Evolutionary conservation across 176 grass and related monocot genomes (phyloP), one percentile per base, ranked within the genome.

Genomic region (Lolium multiflorum): DNA sequence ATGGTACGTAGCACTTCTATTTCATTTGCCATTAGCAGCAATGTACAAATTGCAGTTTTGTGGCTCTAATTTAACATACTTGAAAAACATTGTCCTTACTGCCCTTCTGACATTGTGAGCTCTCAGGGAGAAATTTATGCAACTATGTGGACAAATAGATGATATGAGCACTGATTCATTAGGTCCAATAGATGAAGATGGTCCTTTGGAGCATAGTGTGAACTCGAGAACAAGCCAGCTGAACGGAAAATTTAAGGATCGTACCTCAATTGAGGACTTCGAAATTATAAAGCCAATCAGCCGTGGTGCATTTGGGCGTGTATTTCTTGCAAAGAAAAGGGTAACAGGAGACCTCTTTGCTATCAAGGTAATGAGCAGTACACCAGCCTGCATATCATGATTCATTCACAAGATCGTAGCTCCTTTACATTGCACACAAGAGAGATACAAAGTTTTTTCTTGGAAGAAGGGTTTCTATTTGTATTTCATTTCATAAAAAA

Each of bases 201-300:
- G 91, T 67, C 84, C 85, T 63, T 49, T 46, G 87, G 86, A 83
- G 78, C 83, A 82, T 73, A 88, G 74, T 72, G 81, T 72, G 26
- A 97, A 84, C 57, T 87, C 94, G 15, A 72, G 89, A 85, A 61
- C 89, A 56, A 92, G 82, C 86, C 83, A 82, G 67, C 76, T 98
- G 46, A 88, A 88, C 48, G 78, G 82, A 38, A 88, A 86, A 60
- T 76, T 96, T 62, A 98, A 96, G 85, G 97, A 98, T 56, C 89
- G 94, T 64, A 98, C 97, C 2, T 96, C 88, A 14, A 98, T 98
- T 50, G 97, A 98, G 87, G 97, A 98, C 87, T 98, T 98, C 80
- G 97, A 98, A 91, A 98, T 98, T 49, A 91, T 98, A 85, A 98
- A 98, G 86, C 97, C 94, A 47, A 96, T 96, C 65, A 96, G 97